These are phyloP conservation scores for Malus fusca DNA, from an alignment of 306 rosid species.

Conservation along the genomic window DNA sequence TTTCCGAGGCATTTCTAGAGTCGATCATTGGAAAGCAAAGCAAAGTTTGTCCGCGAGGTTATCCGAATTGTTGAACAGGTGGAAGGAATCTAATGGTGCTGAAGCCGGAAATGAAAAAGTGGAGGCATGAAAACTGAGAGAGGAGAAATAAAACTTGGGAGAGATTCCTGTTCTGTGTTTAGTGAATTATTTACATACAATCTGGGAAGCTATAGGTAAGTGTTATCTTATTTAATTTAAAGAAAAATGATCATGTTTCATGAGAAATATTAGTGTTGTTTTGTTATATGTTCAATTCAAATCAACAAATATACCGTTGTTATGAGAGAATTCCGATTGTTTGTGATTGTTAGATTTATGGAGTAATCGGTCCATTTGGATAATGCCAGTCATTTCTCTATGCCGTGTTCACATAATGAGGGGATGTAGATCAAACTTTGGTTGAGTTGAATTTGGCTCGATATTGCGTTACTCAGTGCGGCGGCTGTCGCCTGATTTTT, in stretches of 20 bases:
- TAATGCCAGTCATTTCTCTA: too few relatives aligned
- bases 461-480: too few relatives aligned
- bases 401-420: too few relatives aligned
- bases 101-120: not conserved
- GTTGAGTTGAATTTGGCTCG: too few relatives aligned
- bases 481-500: too few relatives aligned
- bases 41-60: conserved; percentile 46
- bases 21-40: conserved; percentile 62
- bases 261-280: not conserved
- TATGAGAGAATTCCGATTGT: too few relatives aligned
- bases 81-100: not conserved
- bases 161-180: not conserved
- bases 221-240: not conserved
- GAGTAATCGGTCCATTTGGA: too few relatives aligned
- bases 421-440: too few relatives aligned
- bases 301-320: too few relatives aligned
- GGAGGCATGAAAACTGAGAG: not conserved
- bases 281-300: not conserved
- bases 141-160: not conserved
- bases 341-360: too few relatives aligned
- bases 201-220: too few relatives aligned
- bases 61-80: conserved; percentile 18
- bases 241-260: not conserved
- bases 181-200: not conserved
- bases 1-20: conserved; percentile 58